Evolutionary conservation across 192 early-diverging fungal species (phyloP).

Genomic region (Linnemannia schmuckeri): DNA sequence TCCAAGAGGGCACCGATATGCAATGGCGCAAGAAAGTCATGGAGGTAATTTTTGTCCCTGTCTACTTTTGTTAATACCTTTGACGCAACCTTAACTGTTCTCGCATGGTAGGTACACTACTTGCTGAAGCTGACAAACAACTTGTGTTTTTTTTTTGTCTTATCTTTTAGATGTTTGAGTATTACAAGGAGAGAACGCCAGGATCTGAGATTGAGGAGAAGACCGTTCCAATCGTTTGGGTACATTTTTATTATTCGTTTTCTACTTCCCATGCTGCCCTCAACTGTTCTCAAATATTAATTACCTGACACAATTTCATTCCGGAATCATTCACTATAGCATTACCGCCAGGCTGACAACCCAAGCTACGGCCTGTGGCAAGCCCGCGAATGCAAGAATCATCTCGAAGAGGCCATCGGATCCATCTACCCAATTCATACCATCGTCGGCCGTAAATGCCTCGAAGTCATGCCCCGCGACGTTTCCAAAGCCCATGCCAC

Average conservation of each 20-base stretch:
- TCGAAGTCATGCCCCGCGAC: constrained; percentile 82
- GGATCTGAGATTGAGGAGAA: constrained; percentile 84
- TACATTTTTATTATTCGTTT: constrained; percentile 28
- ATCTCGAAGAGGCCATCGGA: constrained; percentile 79
- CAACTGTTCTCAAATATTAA: neutral
- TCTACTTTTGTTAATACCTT: neutral
- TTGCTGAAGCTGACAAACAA: neutral
- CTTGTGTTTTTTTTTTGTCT: too few species aligned
- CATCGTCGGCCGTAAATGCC: constrained; percentile 72
- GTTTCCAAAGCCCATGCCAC: constrained; percentile 75
- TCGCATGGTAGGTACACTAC: too few species aligned
- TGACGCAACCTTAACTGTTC: neutral
- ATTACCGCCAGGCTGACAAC: constrained; percentile 73
- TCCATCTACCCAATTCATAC: constrained; percentile 78
- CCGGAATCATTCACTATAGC: constrained; percentile 36
- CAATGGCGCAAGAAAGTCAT: constrained; percentile 55
- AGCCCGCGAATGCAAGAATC: constrained; percentile 88
- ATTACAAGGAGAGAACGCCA: constrained; percentile 86
- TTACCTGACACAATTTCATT: neutral
- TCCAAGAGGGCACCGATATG: constrained; percentile 67
- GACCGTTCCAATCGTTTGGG: constrained; percentile 79
- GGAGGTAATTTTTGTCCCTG: constrained; percentile 15
- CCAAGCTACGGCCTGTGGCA: constrained; percentile 78
- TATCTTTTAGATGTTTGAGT: constrained; percentile 75
- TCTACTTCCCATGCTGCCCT: neutral